phyloP scores from a whole-genome alignment of 805 yeast genomes.

The Dipodascus geniculatus region DNA sequence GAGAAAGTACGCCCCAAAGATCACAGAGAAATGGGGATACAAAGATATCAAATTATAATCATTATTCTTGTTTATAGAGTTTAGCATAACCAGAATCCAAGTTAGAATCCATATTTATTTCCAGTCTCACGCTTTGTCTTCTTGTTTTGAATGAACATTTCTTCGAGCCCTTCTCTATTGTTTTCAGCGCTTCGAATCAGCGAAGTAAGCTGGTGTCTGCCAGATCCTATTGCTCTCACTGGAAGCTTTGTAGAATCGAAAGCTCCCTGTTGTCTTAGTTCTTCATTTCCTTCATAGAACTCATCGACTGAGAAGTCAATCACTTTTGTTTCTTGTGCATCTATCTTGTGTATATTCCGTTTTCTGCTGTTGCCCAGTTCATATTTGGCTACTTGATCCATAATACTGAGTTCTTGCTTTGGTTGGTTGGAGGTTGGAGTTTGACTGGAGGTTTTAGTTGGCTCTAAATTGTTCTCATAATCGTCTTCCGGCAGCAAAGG shows the following conservation, averaged over 20 bases:
- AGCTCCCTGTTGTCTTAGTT: conserved; percentile 24
- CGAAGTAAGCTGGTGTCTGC: conserved; percentile 24
- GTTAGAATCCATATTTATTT: conserved; percentile 22
- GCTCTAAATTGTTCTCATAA: not conserved
- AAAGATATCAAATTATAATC: conserved; percentile 49
- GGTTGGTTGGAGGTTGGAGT: not conserved
- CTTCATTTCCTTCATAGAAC: conserved; percentile 28
- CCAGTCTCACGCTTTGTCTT: conserved; percentile 19
- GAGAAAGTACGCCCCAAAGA: conserved; percentile 58
- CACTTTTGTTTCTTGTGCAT: conserved; percentile 15
- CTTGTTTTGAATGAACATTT: conserved; percentile 18
- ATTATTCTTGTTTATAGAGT: not conserved
- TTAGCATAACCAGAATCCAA: too few species aligned
- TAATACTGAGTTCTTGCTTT: not conserved
- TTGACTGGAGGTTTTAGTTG: not conserved
- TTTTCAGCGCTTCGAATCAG: conserved; percentile 22
- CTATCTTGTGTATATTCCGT: conserved; percentile 7
- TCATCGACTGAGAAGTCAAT: conserved; percentile 29
- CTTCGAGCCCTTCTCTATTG: conserved; percentile 25
- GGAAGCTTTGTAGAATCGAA: conserved; percentile 22
- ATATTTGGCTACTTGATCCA: not conserved
- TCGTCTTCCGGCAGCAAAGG: conserved; percentile 1
- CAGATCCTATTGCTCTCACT: conserved; percentile 22
- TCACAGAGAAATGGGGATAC: conserved; percentile 87
- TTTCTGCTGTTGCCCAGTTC: conserved; percentile 4